Evolutionary conservation across 352 stramenopile species (phyloP).

Genomic region (Pythium pyrilobum): DNA sequence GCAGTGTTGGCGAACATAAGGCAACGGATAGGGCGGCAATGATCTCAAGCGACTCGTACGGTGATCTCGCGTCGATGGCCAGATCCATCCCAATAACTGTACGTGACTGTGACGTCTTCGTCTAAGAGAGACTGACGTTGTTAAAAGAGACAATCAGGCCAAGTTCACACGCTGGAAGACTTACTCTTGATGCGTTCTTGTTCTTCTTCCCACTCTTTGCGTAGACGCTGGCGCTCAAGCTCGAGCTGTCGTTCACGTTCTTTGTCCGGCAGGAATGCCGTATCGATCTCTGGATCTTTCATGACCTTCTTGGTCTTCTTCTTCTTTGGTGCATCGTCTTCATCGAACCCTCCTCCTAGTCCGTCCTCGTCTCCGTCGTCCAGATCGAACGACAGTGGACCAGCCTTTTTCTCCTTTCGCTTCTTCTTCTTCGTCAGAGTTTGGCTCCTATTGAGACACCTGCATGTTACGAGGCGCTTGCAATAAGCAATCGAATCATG

Average conservation of each 20-base stretch:
- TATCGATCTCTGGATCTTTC: conserved; percentile 94
- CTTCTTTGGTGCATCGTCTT: conserved; percentile 4
- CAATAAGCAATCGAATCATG: no score
- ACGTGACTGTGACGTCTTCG: conserved; percentile 93
- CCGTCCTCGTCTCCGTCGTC: conserved; percentile 60
- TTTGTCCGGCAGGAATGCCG: conserved; percentile 93
- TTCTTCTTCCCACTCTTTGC: conserved; percentile 89
- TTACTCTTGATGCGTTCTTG: conserved; percentile 93
- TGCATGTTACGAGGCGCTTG: no score
- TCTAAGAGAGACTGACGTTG: conserved; percentile 24
- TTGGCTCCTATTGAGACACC: no score
- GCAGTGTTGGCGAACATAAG: background rate
- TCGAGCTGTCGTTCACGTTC: conserved; percentile 84
- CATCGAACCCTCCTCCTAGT: conserved; percentile 3
- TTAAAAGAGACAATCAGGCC: background rate
- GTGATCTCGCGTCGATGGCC: conserved; percentile 92
- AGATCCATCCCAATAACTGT: conserved; percentile 98
- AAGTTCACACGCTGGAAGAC: background rate
- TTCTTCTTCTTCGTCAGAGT: conserved; percentile 67
- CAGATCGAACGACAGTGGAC: conserved; percentile 75
- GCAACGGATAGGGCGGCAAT: background rate
- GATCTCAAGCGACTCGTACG: conserved; percentile 23
- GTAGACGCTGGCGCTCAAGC: conserved; percentile 73
- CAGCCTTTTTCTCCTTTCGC: conserved; percentile 75
- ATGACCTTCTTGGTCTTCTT: conserved; percentile 64